A percentile compares a stretch with the other conserved stretches of the same genome.
Conservation (phyloP, 1,139 yeast genomes). For the Candida sp. region DNA sequence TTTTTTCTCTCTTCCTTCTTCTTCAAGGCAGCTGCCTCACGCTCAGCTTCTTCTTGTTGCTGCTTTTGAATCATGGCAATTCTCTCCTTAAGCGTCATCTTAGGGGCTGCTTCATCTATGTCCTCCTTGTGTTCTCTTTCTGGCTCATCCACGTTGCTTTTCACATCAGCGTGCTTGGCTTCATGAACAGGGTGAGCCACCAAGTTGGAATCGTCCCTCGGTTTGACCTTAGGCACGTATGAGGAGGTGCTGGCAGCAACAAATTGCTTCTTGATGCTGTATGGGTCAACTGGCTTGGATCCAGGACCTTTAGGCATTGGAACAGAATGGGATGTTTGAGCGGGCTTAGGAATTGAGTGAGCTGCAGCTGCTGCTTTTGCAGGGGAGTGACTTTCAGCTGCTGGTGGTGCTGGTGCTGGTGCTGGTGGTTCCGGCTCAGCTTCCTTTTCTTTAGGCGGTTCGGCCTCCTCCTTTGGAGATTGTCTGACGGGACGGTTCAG, state of each 20-base stretch:
- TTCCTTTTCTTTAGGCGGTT: not conserved
- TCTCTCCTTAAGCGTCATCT: slow-evolving; percentile 84
- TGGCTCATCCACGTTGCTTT: slow-evolving; percentile 17
- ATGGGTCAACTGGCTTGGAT: slow-evolving; percentile 42
- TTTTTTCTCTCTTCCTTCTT: slow-evolving; percentile 61
- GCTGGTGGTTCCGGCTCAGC: not conserved
- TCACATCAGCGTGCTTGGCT: slow-evolving; percentile 25
- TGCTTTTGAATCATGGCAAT: slow-evolving; percentile 83
- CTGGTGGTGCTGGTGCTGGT: slow-evolving; percentile 3
- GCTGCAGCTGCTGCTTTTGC: slow-evolving; percentile 10
- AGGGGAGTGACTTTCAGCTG: slow-evolving; percentile 5
- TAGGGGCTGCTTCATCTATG: slow-evolving; percentile 60
- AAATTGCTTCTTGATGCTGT: slow-evolving; percentile 47
- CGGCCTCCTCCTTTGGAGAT: not conserved
- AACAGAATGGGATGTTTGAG: not conserved
- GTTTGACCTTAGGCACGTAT: slow-evolving; percentile 47
- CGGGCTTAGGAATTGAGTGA: slow-evolving; percentile 1
- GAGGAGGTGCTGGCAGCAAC: slow-evolving; percentile 47
- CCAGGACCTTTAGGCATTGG: slow-evolving; percentile 30
- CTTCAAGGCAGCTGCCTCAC: slow-evolving; percentile 64
- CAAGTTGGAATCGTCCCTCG: slow-evolving; percentile 42
- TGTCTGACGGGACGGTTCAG: slow-evolving; percentile 15
- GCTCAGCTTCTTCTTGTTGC: slow-evolving; percentile 82
- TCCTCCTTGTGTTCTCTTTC: slow-evolving; percentile 15
- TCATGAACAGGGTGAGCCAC: slow-evolving; percentile 35